Conservation (phyloP, 106 monocot genomes). For the Triglochin maritima region DNA sequence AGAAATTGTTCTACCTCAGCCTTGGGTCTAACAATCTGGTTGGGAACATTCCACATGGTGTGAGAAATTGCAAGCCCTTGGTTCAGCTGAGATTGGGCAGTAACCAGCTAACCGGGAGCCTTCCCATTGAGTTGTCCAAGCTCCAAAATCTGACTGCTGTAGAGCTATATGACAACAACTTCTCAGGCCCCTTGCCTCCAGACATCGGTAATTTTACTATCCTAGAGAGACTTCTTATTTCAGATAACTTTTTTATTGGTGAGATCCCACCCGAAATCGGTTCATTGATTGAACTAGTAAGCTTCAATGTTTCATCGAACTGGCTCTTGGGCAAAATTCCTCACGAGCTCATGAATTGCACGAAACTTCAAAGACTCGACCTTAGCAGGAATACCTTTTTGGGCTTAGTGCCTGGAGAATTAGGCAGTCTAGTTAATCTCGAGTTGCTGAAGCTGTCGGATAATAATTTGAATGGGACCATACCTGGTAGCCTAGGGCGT, state of each 20-base stretch:
- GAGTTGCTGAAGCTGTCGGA: constrained; percentile 53
- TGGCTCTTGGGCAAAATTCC: constrained; percentile 49
- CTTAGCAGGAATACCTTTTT: constrained; percentile 54
- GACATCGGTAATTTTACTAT: constrained; percentile 58
- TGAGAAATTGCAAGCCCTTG: constrained; percentile 50
- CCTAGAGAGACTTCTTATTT: constrained; percentile 49
- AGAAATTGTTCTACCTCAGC: constrained; percentile 51
- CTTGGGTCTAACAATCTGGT: constrained; percentile 49
- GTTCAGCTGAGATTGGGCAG: constrained; percentile 49
- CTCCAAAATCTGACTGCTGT: constrained; percentile 47
- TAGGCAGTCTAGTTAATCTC: constrained; percentile 49
- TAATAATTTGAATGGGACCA: constrained; percentile 51
- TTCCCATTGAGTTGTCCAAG: constrained; percentile 52
- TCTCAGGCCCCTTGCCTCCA: constrained; percentile 58
- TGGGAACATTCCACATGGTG: constrained; percentile 63
- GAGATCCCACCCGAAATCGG: constrained; percentile 62
- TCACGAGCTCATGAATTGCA: constrained; percentile 37
- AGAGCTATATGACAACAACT: constrained; percentile 55
- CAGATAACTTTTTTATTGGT: constrained; percentile 60
- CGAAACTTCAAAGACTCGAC: constrained; percentile 72
- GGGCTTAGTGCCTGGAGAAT: constrained; percentile 37
- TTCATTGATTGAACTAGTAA: constrained; percentile 36
- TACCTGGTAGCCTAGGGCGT: constrained; percentile 44
- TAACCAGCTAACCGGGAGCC: constrained; percentile 60
- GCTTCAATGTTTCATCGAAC: constrained; percentile 64